A percentile compares a stretch with the other conserved stretches of the same genome.
These are phyloP conservation scores for Mucor plumbeus DNA, from an alignment of 371 early-diverging fungal genomes.

Conservation along the genomic window DNA sequence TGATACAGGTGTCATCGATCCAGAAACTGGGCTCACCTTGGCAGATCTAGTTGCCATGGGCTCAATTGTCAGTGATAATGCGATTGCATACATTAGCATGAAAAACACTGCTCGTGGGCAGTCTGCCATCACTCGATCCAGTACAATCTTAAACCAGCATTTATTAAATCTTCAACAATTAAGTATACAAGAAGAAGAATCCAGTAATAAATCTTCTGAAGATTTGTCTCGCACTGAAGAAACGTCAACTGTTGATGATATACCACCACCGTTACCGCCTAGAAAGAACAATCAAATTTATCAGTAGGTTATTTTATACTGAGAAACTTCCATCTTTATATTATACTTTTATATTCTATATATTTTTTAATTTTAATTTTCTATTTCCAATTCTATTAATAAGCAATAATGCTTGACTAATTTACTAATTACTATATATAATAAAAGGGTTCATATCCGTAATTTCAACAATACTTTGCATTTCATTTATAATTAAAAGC, in stretches of 20 bases:
- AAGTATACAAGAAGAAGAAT: not conserved
- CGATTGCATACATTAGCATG: slow-evolving; percentile 45
- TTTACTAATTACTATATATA: too few species aligned
- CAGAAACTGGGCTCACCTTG: slow-evolving; percentile 30
- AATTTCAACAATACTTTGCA: too few species aligned
- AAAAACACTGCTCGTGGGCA: slow-evolving; percentile 49
- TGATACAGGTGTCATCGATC: slow-evolving; percentile 35
- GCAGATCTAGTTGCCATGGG: slow-evolving; percentile 40
- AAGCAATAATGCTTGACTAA: too few species aligned
- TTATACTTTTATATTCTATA: too few species aligned
- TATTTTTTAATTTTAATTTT: too few species aligned
- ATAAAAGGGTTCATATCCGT: too few species aligned
- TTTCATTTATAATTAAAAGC: too few species aligned
- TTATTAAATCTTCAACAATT: not conserved
- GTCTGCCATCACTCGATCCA: slow-evolving; percentile 32
- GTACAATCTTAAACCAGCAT: slow-evolving; percentile 1
- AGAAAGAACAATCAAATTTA: not conserved
- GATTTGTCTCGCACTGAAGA: not conserved
- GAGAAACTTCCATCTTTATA: too few species aligned
- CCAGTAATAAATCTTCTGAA: not conserved
- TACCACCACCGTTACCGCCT: slow-evolving; percentile 4
- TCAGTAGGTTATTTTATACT: not conserved
- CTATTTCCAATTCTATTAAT: too few species aligned
- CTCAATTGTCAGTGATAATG: slow-evolving; percentile 38
- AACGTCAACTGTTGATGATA: not conserved